phyloP scores from a whole-genome alignment of 192 early-diverging fungal genomes.

The Rhizoclosmatium globosum region DNA sequence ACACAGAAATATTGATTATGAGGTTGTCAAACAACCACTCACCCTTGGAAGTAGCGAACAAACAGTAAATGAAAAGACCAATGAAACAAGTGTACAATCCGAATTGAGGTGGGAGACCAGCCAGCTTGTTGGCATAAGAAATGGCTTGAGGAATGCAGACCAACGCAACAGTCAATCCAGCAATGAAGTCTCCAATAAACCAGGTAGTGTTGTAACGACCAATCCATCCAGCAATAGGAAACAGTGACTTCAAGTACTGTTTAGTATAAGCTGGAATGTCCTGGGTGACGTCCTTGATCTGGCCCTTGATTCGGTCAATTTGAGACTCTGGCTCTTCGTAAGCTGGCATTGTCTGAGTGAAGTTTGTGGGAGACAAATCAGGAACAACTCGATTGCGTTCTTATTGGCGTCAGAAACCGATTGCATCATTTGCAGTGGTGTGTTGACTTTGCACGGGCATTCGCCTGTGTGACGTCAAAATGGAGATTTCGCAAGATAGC shows the following conservation, averaged over 20 bases:
- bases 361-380: no score
- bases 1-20: no score
- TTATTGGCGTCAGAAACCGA: no score
- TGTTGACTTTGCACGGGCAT: no score
- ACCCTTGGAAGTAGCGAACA: conserved; percentile 79
- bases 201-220: conserved; percentile 70
- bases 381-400: no score
- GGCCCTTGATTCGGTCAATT: not conserved
- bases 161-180: conserved; percentile 77
- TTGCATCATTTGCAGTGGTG: no score
- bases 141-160: conserved; percentile 78
- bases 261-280: not conserved
- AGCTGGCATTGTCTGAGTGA: not conserved
- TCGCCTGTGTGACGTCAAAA: no score
- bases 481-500: no score
- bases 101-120: conserved; percentile 73
- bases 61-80: conserved; percentile 71
- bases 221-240: conserved; percentile 64
- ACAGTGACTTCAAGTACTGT: conserved; percentile 37
- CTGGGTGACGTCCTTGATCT: not conserved
- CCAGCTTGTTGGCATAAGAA: conserved; percentile 76
- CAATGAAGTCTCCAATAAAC: conserved; percentile 73
- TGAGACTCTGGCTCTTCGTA: not conserved
- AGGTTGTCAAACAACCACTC: no score
- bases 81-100: conserved; percentile 81